phyloP scores from a whole-genome alignment of 495 filamentous ascomycete genomes.

The Lasiosphaeris hirsuta region DNA sequence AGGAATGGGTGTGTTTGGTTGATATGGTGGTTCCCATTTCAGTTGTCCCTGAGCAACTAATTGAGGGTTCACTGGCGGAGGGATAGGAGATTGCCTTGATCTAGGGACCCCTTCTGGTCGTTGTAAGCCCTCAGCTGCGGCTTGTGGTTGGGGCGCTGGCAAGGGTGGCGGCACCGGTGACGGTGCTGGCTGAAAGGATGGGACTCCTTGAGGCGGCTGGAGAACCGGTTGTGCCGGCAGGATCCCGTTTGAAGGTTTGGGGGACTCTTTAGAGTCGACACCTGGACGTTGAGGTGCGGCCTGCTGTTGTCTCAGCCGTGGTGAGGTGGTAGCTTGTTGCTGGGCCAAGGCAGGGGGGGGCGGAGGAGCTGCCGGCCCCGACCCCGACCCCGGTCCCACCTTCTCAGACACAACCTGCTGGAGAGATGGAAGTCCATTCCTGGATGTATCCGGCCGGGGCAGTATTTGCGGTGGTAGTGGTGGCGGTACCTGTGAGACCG shows the following conservation, averaged over 20 bases:
- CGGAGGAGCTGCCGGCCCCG: neutral
- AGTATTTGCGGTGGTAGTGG: slow-evolving; percentile 7
- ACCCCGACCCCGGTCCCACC: neutral
- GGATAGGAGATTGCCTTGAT: slow-evolving; percentile 12
- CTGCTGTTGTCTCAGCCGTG: slow-evolving; percentile 14
- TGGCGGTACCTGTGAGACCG: slow-evolving; percentile 10
- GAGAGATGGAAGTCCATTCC: slow-evolving; percentile 4
- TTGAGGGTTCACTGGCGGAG: slow-evolving; percentile 6
- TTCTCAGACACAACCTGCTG: slow-evolving; percentile 1
- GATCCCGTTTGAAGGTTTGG: slow-evolving; percentile 21
- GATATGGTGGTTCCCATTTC: slow-evolving; percentile 53
- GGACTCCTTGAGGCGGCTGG: slow-evolving; percentile 39
- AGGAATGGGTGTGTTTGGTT: slow-evolving; percentile 26
- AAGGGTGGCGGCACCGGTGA: slow-evolving; percentile 18
- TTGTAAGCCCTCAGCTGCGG: slow-evolving; percentile 31
- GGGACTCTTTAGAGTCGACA: slow-evolving; percentile 25
- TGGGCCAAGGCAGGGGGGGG: slow-evolving; percentile 1
- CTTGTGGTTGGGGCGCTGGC: slow-evolving; percentile 15
- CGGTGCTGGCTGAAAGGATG: slow-evolving; percentile 25
- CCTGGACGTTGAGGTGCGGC: slow-evolving; percentile 15
- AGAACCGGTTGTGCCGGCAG: slow-evolving; percentile 29
- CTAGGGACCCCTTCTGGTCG: slow-evolving; percentile 22
- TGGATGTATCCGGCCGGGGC: slow-evolving; percentile 1
- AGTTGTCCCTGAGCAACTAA: slow-evolving; percentile 26
- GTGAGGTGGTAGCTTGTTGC: slow-evolving; percentile 15